These are phyloP conservation scores for Chlamydomonas eustigma DNA, from an alignment of 139 green algal genomes.

Conservation along the genomic window DNA sequence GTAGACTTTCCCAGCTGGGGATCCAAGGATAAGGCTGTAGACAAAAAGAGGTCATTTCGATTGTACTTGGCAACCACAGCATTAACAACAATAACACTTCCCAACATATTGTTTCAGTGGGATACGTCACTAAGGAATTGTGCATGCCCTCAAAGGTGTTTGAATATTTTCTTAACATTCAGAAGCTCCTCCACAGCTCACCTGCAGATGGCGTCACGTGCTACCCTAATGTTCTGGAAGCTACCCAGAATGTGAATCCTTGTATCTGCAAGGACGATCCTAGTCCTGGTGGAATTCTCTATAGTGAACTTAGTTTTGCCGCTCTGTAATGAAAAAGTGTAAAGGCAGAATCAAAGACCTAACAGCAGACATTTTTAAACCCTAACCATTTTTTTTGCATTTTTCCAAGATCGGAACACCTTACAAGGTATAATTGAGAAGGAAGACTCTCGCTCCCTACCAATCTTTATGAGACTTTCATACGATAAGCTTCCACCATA, in stretches of 20 bases:
- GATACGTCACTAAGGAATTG: too few species aligned
- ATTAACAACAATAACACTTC: not conserved
- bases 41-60: not conserved
- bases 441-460: too few species aligned
- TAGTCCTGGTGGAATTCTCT: conserved; percentile 94
- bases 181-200: conserved; percentile 1
- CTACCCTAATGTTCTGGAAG: conserved; percentile 84
- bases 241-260: conserved; percentile 95
- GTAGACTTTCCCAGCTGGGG: conserved; percentile 97
- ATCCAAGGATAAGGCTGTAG: conserved; percentile 90
- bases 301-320: conserved; percentile 99
- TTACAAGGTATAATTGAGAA: too few species aligned
- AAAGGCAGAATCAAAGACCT: not conserved
- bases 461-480: too few species aligned
- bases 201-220: conserved; percentile 43
- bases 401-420: too few species aligned
- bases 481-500: too few species aligned
- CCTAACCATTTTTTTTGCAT: too few species aligned
- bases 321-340: conserved; percentile 33
- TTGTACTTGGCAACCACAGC: not conserved
- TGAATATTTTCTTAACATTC: not conserved
- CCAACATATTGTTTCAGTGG: not conserved
- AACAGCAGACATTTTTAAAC: too few species aligned
- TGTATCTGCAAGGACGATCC: conserved; percentile 96
- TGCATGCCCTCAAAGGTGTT: too few species aligned